Base-by-base conservation (phyloP, 1,284 basidiomycete genomes). In the Trichosporon sp. region DNA sequence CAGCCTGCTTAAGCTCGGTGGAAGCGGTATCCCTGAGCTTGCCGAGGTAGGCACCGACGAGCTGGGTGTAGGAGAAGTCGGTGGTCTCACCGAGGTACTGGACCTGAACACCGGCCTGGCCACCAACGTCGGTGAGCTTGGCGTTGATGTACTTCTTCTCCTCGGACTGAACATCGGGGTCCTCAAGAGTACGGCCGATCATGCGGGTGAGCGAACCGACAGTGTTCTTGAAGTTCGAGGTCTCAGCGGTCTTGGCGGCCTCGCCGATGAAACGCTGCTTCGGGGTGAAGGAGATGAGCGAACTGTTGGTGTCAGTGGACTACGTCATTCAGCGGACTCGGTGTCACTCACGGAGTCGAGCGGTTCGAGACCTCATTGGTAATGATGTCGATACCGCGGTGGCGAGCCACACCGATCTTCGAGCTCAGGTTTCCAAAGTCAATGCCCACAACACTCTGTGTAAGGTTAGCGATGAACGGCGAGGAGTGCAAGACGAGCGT, bases 161-260 rank as follows among this genome's bases (percentile, higher is more conserved):
- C 65, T 89, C 85, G 66, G 91, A 86, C 75, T 87, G 86, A 69
- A 95, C 86, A 83, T 95, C 92, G 23, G 90, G 86, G 83, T 95
- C 93, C 65, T 85, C 81, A 73, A 90, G 76, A 44, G 90, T 88
- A 66, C 93, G 88, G 12, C 94, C 94, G 76, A 95, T 86, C 66
- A 97, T 87, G 58, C 94, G 88, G 84, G 96, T 97, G 78, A 98
- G 86, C 1, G 89, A 90, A 63, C 95, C 95, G 79, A 95, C 87
- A 47, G 95, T 97, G 86, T 97, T 98, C 84, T 90, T 92, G 87
- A 95, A 97, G 85, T 97, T 97, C 75, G 93, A 95, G n/a, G 91
- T 96, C 85, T 98, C 95, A 75, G 95, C 92, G 1, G 92, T 97
- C 86, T 97, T 97, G 77, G 94, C 95, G 25, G 93, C 75, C 84